A percentile compares a stretch with the other conserved stretches of the same genome.
Conservation (phyloP, 2,329 filamentous ascomycete species). For the Westerdykella aurantiaca region DNA sequence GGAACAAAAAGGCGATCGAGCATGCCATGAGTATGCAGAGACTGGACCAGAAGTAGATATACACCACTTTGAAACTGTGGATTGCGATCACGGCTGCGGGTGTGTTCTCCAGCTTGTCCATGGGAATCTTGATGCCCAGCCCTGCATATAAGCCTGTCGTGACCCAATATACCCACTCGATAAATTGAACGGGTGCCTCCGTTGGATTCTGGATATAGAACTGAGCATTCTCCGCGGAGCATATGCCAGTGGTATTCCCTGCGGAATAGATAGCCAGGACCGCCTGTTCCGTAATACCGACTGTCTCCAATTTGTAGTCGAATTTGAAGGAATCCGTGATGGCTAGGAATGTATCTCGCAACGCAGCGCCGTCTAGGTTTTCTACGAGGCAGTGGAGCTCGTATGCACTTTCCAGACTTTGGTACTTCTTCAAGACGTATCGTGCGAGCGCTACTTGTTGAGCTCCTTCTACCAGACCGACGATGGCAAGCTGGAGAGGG, state of each 20-base stretch:
- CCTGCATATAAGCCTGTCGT: slow-evolving; percentile 29
- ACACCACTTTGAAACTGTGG: slow-evolving; percentile 27
- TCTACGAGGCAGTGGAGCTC: slow-evolving; percentile 31
- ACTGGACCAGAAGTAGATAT: slow-evolving; percentile 36
- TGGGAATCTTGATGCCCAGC: slow-evolving; percentile 31
- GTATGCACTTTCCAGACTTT: slow-evolving; percentile 37
- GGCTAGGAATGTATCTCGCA: slow-evolving; percentile 22
- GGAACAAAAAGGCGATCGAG: slow-evolving; percentile 35
- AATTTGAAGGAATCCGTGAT: slow-evolving; percentile 27
- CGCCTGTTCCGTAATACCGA: slow-evolving; percentile 10
- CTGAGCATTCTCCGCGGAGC: slow-evolving; percentile 16
- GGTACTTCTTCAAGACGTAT: slow-evolving; percentile 42
- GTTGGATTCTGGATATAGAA: slow-evolving; percentile 5
- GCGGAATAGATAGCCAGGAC: slow-evolving; percentile 13
- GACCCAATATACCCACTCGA: slow-evolving; percentile 16
- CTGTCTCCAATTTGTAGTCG: slow-evolving; percentile 27
- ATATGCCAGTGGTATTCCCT: slow-evolving; percentile 31
- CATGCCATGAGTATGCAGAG: slow-evolving; percentile 34
- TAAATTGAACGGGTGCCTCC: slow-evolving; percentile 17
- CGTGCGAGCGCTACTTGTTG: slow-evolving; percentile 52
- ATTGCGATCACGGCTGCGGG: slow-evolving; percentile 22
- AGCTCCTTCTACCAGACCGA: slow-evolving; percentile 58
- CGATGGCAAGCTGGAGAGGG: slow-evolving; percentile 58
- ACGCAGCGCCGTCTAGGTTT: slow-evolving; percentile 26
- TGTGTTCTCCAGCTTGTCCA: slow-evolving; percentile 21